Percentiles rank a stretch among this genome's conserved stretches.
Evolutionary conservation across 1,284 basidiomycete genomes (phyloP).

Genomic region (Phaffia rhodozyma): DNA sequence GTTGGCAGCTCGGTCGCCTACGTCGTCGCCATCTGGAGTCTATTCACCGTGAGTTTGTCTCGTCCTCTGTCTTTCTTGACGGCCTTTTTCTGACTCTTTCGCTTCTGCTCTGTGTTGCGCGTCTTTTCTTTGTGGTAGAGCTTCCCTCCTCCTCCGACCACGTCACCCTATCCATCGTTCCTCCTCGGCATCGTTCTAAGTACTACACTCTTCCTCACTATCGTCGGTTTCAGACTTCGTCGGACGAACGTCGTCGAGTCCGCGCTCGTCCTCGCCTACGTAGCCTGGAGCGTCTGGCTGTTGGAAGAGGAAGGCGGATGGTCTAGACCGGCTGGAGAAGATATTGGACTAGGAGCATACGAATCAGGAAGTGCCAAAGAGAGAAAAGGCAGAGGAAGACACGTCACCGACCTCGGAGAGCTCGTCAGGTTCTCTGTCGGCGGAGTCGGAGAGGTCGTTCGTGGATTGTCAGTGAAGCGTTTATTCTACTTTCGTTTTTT

Average conservation of each 20-base stretch:
- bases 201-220: conserved; percentile 59
- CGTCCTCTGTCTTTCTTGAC: neutral
- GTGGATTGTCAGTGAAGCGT: conserved; percentile 7
- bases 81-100: neutral
- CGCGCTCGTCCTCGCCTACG: conserved; percentile 66
- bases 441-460: neutral
- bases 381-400: neutral
- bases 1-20: conserved; percentile 18
- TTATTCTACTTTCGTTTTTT: neutral
- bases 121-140: neutral
- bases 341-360: neutral
- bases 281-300: conserved; percentile 74
- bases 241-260: conserved; percentile 90
- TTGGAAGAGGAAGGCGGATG: conserved; percentile 26
- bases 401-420: neutral
- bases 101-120: neutral
- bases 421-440: neutral
- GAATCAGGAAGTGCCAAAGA: neutral
- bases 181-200: conserved; percentile 34
- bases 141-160: conserved; percentile 23
- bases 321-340: neutral
- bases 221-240: conserved; percentile 76
- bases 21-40: conserved; percentile 40
- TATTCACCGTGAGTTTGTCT: conserved; percentile 45
- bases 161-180: conserved; percentile 29